phyloP scores from a whole-genome alignment of 768 basidiomycete species.

The Mycena haematopus region DNA sequence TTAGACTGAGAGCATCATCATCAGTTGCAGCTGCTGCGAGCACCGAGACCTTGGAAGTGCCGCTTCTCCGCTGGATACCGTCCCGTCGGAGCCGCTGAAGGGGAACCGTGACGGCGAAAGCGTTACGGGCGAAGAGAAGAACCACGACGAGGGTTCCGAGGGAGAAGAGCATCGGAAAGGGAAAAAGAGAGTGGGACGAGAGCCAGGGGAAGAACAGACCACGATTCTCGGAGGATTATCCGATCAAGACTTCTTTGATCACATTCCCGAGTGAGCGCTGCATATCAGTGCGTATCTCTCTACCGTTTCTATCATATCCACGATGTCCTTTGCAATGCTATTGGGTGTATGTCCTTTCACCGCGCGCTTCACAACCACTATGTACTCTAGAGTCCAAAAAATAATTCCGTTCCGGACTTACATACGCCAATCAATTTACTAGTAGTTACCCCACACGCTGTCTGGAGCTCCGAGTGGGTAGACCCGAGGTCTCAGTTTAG shows the following conservation, averaged over 20 bases:
- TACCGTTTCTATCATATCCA: not conserved
- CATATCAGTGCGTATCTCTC: not conserved
- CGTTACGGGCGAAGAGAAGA: slow-evolving; percentile 36
- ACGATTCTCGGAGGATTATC: too few relatives aligned
- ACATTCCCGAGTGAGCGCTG: too few relatives aligned
- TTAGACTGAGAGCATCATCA: slow-evolving; percentile 48
- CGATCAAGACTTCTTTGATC: too few relatives aligned
- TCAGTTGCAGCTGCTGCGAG: slow-evolving; percentile 36
- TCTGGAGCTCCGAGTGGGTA: too few relatives aligned
- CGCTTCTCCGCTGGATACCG: slow-evolving; percentile 45
- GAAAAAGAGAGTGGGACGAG: slow-evolving; percentile 18
- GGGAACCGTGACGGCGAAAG: slow-evolving; percentile 54
- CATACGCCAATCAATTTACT: not conserved
- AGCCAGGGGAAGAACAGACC: too few relatives aligned
- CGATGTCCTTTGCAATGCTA: not conserved
- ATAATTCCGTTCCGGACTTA: not conserved
- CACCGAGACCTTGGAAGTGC: slow-evolving; percentile 41
- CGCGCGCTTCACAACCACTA: too few relatives aligned
- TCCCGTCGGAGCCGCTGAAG: slow-evolving; percentile 52
- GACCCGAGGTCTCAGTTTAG: too few relatives aligned
- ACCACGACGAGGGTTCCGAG: slow-evolving; percentile 35
- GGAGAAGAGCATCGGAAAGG: slow-evolving; percentile 27
- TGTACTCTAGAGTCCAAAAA: too few relatives aligned
- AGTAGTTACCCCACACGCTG: not conserved
- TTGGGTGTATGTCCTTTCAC: not conserved